A percentile compares a stretch with the other conserved stretches of the same genome.
Conservation (phyloP, 306 rosid genomes). For the Fagus crenata region DNA sequence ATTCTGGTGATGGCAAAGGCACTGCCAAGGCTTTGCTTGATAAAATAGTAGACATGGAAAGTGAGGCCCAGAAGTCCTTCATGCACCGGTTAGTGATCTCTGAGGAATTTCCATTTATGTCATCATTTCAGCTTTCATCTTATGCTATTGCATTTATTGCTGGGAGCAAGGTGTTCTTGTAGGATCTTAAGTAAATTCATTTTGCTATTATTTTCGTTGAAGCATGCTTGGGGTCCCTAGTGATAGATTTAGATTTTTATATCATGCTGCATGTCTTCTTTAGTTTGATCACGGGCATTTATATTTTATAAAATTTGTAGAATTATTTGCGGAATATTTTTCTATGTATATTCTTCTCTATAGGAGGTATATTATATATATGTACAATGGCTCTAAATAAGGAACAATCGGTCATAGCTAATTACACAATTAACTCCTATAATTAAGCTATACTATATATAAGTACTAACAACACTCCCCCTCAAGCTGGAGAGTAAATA, state of each 20-base stretch:
- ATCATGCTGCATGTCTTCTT: not conserved
- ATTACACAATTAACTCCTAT: too few species aligned
- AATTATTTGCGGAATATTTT: too few species aligned
- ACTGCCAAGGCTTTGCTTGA: slow-evolving; percentile 79
- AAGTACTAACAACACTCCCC: too few species aligned
- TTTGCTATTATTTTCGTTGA: slow-evolving; percentile 18
- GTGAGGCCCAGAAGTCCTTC: slow-evolving; percentile 92
- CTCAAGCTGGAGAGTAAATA: too few species aligned
- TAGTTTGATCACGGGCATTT: not conserved
- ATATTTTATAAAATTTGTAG: not conserved
- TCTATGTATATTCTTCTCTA: too few species aligned
- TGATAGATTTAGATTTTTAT: not conserved
- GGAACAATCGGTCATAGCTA: too few species aligned
- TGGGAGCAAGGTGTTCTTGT: slow-evolving; percentile 12
- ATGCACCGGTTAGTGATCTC: slow-evolving; percentile 82
- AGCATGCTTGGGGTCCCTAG: slow-evolving; percentile 3
- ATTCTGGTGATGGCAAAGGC: slow-evolving; percentile 65
- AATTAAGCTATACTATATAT: too few species aligned
- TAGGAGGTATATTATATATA: too few species aligned
- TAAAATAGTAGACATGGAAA: slow-evolving; percentile 72
- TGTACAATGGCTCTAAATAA: too few species aligned
- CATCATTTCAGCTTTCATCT: slow-evolving; percentile 5
- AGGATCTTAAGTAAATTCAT: slow-evolving; percentile 17
- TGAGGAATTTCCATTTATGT: slow-evolving; percentile 22
- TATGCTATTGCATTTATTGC: slow-evolving; percentile 11